Evolutionary conservation across 108 stramenopile species (phyloP), one percentile per base, ranked within the genome.

Genomic region (Nitzschia sp.): DNA sequence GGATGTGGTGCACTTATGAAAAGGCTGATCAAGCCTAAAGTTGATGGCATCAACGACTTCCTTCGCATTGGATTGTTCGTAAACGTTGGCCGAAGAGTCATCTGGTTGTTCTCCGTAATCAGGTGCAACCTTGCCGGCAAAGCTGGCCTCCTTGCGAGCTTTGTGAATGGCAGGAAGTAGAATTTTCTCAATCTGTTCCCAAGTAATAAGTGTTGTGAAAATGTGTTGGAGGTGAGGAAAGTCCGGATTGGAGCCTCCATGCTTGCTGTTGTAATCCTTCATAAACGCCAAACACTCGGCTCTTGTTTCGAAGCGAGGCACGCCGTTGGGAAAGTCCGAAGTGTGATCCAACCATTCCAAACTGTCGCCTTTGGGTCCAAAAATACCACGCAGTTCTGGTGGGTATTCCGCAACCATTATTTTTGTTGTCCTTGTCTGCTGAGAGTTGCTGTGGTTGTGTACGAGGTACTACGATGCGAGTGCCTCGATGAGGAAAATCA

Each of bases 231-330:
- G 57, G 26, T 88, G 86, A 10, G 90, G 87, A 68, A 81, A 80
- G 39, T 88, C 86, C 0, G 93, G 93, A 78, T 94, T 94, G 48
- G 75, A 77, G 51, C 93, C 93, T 42, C 89, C 89, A 66, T 90
- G 75, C 51, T 78, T 59, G 19, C 62, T 80, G 70, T 86, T 82
- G 80, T 94, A 91, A 11, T 88, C 77, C 38, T 64, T 51, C 85
- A 91, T 90, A 72, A 91, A 94, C 24, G 83, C 56, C 6, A 88
- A 24, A 72, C 87, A 86, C 42, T 81, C 85, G 14, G 76, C 73
- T 58, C 83, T 71, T 26, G 86, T 81, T 59, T 79, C 71, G 60
- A 94, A 94, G 41, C 90, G 85, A 1, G 90, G 90, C 8, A 94
- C 93, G 41, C 90, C 90, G 71, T 94, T 94, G 48, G 87, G 87